Conservation (phyloP, 768 basidiomycete genomes). For the Pleurotus tuber-regium region DNA sequence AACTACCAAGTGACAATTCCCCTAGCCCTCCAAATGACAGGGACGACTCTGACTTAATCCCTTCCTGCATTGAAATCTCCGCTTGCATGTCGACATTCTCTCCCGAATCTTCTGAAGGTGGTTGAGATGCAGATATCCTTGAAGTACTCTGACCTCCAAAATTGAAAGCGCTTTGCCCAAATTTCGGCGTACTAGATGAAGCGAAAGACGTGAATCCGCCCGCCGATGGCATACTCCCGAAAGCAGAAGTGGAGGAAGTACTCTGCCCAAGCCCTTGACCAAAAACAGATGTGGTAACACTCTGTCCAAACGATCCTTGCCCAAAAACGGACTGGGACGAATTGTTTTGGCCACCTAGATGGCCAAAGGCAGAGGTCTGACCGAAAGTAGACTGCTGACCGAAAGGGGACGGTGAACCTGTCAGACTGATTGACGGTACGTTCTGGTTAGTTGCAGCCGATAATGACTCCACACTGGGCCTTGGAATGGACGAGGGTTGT, state of each 20-base stretch:
- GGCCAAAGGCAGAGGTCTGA: conserved; percentile 15
- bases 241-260: background rate
- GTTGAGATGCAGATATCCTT: background rate
- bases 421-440: background rate
- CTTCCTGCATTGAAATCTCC: background rate
- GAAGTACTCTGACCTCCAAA: background rate
- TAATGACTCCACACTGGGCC: background rate
- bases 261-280: conserved; percentile 1
- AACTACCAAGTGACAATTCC: conserved; percentile 1
- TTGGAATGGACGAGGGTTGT: too few species aligned
- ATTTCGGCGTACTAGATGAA: background rate
- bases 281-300: background rate
- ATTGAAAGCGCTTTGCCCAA: conserved; percentile 18
- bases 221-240: background rate
- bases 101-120: background rate
- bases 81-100: conserved; percentile 6
- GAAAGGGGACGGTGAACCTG: background rate
- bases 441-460: background rate
- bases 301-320: conserved; percentile 8
- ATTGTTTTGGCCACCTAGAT: background rate
- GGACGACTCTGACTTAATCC: background rate
- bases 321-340: background rate
- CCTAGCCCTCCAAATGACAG: conserved; percentile 7
- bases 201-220: conserved; percentile 6
- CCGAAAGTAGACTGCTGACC: conserved; percentile 22